Base-by-base conservation (phyloP, 495 filamentous ascomycete species). In the Aspergillus taichungensis region DNA sequence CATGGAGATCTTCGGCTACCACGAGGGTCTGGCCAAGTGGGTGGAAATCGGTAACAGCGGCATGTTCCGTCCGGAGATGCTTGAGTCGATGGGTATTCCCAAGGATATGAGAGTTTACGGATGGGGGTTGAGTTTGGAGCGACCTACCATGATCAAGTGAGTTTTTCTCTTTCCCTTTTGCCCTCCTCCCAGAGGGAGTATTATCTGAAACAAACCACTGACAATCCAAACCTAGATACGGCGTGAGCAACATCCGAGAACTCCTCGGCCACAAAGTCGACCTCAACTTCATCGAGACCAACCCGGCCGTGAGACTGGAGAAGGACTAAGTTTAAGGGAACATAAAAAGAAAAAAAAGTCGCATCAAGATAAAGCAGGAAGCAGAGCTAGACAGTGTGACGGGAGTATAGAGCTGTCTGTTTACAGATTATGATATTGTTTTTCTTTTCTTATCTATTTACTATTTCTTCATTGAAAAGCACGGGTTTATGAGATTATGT, bases 21-120 rank as follows among this genome's bases (percentile, higher is more conserved):
- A 96, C 67, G 79, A 83, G 46, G 92, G 92, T 7, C 74, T 98
- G 34, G 78, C 78, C 46, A 94, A 94, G 70, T 85, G 88, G 74
- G 85, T 95, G 13, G 89, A 98, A 68, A 98, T 98, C 64, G 92
- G 92, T 30, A 98, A 98, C 66, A 88, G 83, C 54, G 91, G 92
- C 47, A 96, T 95, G 88, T 98, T 98, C 80, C 73, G 92, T 45
- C 88, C 92, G 14, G 92, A 96, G 68, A 95, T 96, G 88, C 62
- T 98, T 56, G 80, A 89, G 66, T 74, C 84, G 3, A 90, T 94
- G 84, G 89, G 89, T 34, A 63, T 95, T 51, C 89, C 90, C 13
- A 85, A 82, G 71, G 79, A 89, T 61, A 78, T 95, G 80, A 62
- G 80, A 46, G 87, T 94, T 3, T 95, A 92, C 67, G 89, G 89